Base-by-base conservation (phyloP, 768 basidiomycete species). In the Krasilnikovozyma curviuscula region DNA sequence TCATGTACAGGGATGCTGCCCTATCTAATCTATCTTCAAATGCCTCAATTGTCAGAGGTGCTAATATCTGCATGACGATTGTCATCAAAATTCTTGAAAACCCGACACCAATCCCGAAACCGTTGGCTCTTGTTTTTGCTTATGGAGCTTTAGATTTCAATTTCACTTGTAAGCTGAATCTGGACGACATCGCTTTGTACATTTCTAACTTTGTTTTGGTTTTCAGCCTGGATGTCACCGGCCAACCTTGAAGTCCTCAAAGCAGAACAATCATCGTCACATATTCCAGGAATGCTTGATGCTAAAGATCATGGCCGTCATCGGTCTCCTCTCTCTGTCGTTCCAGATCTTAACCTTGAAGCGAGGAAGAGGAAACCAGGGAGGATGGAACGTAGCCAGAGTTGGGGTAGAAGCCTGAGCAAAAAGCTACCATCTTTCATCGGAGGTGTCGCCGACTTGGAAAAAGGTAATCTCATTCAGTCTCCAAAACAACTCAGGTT, bases 141-240 rank as follows among this genome's bases (percentile, higher is more conserved):
- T 98, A 97, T 64, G 76, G 89, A 0, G 82, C 81, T 23, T 72
- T 97, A 38, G 89, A 97, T 63, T 97, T 98, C 69, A 95, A 97
- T 63, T 95, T 91, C 59, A 86, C 85, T 0, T 91, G 50, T 52
- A 24, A 28, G 50, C 16, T 1, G 16, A 28, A 69, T 89, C 29
- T 80, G 77, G 2, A 69, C 74, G n/a, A 89, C 89, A 2, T 66
- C 78, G 30, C 80, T 81, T 2, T 70, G 93, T 49, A 77, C 91
- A 23, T 73, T 88, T 44, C 83, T 76, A 56, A 95, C 95, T 64
- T 75, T 88, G 0, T 81, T 80, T 23, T 72, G 95, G 38, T 88
- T 93, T 62, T 95, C 84, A 0, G 91, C 88, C 19, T 97, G 91
- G 91, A 68, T 68, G 67, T 76, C 66, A 10, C 64, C 77, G 8